Evolutionary conservation across 805 yeast species (phyloP).

Genomic region (Hanseniaspora singularis): DNA sequence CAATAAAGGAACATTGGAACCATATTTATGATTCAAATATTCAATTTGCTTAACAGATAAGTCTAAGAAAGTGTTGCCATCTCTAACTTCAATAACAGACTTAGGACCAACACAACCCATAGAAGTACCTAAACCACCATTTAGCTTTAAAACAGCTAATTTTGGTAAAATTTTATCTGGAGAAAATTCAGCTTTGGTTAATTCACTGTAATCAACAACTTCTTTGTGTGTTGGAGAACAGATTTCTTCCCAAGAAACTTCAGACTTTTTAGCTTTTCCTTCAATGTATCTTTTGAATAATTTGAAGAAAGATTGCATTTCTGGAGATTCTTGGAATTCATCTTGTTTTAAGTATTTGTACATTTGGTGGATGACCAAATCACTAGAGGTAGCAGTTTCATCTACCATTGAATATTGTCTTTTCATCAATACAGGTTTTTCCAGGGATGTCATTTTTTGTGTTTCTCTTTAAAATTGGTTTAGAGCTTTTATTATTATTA

Average conservation of each 20-base stretch:
- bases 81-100: slow-evolving; percentile 95
- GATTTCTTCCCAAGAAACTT: slow-evolving; percentile 86
- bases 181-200: slow-evolving; percentile 25
- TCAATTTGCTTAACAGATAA: slow-evolving; percentile 94
- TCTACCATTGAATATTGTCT: slow-evolving; percentile 10
- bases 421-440: slow-evolving; percentile 2
- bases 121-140: slow-evolving; percentile 97
- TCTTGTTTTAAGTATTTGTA: slow-evolving; percentile 25
- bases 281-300: slow-evolving; percentile 83
- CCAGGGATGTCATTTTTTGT: slow-evolving; percentile 12
- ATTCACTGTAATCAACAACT: slow-evolving; percentile 63
- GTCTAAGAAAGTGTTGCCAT: slow-evolving; percentile 93
- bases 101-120: slow-evolving; percentile 99
- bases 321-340: slow-evolving; percentile 53
- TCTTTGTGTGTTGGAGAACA: slow-evolving; percentile 81
- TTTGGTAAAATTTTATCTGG: slow-evolving; percentile 45
- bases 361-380: slow-evolving; percentile 15
- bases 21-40: slow-evolving; percentile 78
- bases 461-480: too few relatives aligned
- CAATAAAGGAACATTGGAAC: slow-evolving; percentile 86
- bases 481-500: too few relatives aligned
- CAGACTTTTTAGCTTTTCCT: slow-evolving; percentile 73
- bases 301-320: slow-evolving; percentile 89
- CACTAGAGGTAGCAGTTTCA: slow-evolving; percentile 12
- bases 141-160: slow-evolving; percentile 88